These are phyloP conservation scores for Capsicum baccatum DNA, from an alignment of 257 asterid genomes.

Conservation along the genomic window DNA sequence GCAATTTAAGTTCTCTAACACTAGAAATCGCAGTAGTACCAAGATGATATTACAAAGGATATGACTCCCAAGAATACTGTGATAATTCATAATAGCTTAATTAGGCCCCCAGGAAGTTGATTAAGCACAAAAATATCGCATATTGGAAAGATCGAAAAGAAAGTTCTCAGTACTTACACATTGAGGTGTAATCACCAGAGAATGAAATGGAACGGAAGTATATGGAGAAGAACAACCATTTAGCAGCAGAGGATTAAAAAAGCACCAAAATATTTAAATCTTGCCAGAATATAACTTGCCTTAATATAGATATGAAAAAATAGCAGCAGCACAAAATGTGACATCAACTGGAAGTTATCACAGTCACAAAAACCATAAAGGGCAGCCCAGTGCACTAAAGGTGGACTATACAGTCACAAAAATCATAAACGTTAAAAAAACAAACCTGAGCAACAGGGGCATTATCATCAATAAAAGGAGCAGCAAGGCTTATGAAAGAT, in stretches of 20 bases:
- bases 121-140: background rate
- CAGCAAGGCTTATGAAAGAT: constrained; percentile 83
- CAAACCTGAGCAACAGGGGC: constrained; percentile 77
- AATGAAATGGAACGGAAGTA: background rate
- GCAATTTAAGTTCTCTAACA: constrained; percentile 7
- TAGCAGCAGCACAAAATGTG: background rate
- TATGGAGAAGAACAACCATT: background rate
- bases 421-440: background rate
- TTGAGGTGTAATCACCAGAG: background rate
- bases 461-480: constrained; percentile 89
- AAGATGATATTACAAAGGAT: background rate
- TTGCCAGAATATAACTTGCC: background rate
- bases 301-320: background rate
- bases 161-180: background rate
- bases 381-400: no score
- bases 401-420: background rate
- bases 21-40: background rate
- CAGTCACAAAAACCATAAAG: background rate
- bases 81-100: background rate
- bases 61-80: background rate
- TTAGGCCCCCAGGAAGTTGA: background rate
- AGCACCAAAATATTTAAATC: background rate
- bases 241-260: constrained; percentile 2
- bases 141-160: background rate
- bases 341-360: background rate